These are phyloP conservation scores for Coccinonectria pachysandricola DNA, from an alignment of 2,329 filamentous ascomycete genomes.

Conservation along the genomic window DNA sequence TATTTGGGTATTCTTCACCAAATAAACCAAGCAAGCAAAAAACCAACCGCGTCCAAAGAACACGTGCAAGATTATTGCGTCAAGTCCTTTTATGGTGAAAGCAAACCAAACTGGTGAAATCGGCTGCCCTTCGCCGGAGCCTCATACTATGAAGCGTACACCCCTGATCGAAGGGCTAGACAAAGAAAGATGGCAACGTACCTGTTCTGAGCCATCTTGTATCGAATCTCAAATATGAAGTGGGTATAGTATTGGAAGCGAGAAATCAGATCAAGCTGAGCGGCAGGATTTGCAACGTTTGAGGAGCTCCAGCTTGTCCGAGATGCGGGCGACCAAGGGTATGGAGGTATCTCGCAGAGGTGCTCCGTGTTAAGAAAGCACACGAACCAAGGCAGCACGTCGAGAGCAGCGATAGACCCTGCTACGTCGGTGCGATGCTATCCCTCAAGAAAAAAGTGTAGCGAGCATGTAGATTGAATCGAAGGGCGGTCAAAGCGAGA, in stretches of 20 bases:
- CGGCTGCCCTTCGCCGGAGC: no score
- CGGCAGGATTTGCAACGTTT: constrained; percentile 7
- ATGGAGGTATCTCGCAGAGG: no score
- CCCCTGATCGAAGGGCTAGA: constrained; percentile 3
- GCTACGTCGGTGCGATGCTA: no score
- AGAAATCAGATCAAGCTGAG: constrained; percentile 6
- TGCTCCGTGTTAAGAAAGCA: constrained; percentile 2
- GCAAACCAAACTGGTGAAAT: no score
- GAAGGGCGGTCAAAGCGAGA: constrained; percentile 14
- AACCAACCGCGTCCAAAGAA: no score
- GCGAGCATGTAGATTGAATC: constrained; percentile 16
- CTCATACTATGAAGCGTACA: constrained; percentile 5
- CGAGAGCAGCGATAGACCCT: no score
- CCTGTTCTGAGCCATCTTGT: constrained; percentile 26
- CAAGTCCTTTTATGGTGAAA: no score
- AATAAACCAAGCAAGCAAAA: no score
- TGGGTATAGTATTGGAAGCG: constrained; percentile 4
- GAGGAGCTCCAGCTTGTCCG: no score
- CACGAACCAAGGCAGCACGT: constrained; percentile 7
- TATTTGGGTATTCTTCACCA: no score
- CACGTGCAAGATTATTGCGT: no score
- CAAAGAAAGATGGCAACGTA: constrained; percentile 8
- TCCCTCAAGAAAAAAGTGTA: constrained; percentile 8
- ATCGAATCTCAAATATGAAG: constrained; percentile 4
- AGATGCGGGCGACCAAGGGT: no score